Percentiles rank a stretch among this genome's conserved stretches.
phyloP scores from a whole-genome alignment of 208 protist species.

The Acanthamoeba healyi region DNA sequence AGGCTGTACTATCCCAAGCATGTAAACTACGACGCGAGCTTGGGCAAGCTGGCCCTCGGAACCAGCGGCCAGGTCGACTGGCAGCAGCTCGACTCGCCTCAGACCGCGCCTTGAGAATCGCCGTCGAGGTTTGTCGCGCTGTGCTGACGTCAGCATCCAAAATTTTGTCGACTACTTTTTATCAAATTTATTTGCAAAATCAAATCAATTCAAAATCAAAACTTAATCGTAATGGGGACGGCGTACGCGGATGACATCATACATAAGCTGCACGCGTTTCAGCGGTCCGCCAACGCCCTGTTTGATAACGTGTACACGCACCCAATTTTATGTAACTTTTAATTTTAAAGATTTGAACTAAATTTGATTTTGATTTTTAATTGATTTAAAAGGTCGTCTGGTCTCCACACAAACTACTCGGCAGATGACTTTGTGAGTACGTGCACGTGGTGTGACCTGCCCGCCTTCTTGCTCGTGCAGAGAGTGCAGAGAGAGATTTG shows the following conservation, averaged over 20 bases:
- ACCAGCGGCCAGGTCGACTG: constrained; percentile 12
- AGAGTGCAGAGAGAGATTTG: too few species aligned
- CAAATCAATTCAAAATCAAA: too few species aligned
- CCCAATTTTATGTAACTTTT: too few species aligned
- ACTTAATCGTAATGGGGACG: not conserved
- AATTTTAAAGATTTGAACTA: too few species aligned
- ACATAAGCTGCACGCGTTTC: not conserved
- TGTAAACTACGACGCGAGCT: constrained; percentile 54
- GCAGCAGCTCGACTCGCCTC: constrained; percentile 17
- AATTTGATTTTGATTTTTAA: not conserved
- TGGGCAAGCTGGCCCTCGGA: not conserved
- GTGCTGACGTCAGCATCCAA: too few species aligned
- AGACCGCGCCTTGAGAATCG: not conserved
- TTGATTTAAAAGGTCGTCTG: not conserved
- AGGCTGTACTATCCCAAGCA: constrained; percentile 43
- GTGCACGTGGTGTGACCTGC: too few species aligned
- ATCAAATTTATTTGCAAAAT: not conserved
- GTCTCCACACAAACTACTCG: constrained; percentile 28
- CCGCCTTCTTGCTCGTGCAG: too few species aligned
- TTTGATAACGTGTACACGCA: constrained; percentile 36
- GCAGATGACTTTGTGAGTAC: not conserved
- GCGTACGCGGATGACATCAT: constrained; percentile 43
- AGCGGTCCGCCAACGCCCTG: not conserved
- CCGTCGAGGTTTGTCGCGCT: too few species aligned
- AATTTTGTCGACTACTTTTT: not conserved